Base-by-base conservation (phyloP, 2,329 filamentous ascomycete species). In the Arthrinium puccinioides region DNA sequence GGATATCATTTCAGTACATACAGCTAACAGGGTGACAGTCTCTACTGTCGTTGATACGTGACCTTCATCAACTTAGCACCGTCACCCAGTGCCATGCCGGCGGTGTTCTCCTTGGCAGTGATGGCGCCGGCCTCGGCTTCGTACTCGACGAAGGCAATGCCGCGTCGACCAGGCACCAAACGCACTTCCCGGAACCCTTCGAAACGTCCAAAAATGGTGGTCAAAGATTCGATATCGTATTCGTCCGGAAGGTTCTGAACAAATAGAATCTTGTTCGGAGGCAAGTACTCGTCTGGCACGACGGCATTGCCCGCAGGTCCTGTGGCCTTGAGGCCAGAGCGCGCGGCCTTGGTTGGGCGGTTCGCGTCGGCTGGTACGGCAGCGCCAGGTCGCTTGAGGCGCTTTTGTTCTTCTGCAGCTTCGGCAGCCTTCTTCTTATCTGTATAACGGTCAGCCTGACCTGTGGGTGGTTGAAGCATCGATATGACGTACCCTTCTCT, bases 81-180 rank as follows among this genome's bases (percentile, higher is more conserved):
- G 14, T 79, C 79, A 37, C 82, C 84, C 49, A 98, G 67, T 18
- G 77, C 70, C 78, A 92, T 89, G 16, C 87, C 87, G 10, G 86
- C 83, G 21, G 87, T 94, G 46, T 83, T 87, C 70, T 97, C 90
- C 72, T 95, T 97, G 14, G 92, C 92, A 38, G 80, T 82, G 52
- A 95, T 95, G 20, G 92, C 89, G 28, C 87, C 88, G 32, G 82
- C 74, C 65, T 97, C 88, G 48, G 78, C 81, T 53, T 95, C 87
- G 65, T 97, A 98, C 62, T 98, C 92, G 42, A 96, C 87, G 60
- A 98, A 98, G 1, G 88, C 92, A 60, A 98, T 89, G 4, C 87
- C 87, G 46, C 79, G 82, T 36, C 90, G 73, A 21, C 87, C 85
- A 6, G 90, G 89, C 31, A 97, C 90, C 57, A 87, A 64, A 53